Evolutionary conservation across 768 basidiomycete species (phyloP).

Genomic region (Mycena vitilis): DNA sequence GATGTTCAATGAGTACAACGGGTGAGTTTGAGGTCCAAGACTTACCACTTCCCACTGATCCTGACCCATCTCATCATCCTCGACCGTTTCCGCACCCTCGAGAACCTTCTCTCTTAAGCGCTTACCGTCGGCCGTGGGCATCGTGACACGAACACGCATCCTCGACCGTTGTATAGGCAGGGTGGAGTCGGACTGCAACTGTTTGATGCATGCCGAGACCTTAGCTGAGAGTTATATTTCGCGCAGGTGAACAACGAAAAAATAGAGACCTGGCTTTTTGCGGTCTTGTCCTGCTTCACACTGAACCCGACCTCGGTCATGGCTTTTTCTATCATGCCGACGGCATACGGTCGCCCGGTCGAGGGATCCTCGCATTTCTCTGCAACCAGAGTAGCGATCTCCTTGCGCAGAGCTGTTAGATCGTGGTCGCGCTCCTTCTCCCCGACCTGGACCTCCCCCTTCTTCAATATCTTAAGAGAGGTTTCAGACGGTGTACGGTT

Average conservation of each 20-base stretch:
- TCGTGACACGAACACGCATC: slow-evolving; percentile 89
- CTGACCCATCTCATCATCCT: slow-evolving; percentile 78
- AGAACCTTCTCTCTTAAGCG: slow-evolving; percentile 77
- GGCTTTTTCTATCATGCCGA: slow-evolving; percentile 97
- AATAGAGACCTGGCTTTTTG: slow-evolving; percentile 85
- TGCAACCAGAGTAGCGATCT: slow-evolving; percentile 94
- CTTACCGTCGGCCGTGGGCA: slow-evolving; percentile 76
- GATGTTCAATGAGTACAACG: slow-evolving; percentile 5
- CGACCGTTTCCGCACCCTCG: slow-evolving; percentile 83
- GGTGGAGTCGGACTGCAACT: slow-evolving; percentile 83
- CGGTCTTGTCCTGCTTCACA: slow-evolving; percentile 87
- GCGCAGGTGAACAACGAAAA: neutral
- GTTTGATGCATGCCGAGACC: slow-evolving; percentile 91
- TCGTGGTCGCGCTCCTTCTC: slow-evolving; percentile 98
- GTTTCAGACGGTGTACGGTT: slow-evolving; percentile 8
- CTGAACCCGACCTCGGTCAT: slow-evolving; percentile 97
- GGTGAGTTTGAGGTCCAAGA: neutral
- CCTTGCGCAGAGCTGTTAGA: slow-evolving; percentile 80
- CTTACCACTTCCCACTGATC: slow-evolving; percentile 91
- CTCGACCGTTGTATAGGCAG: slow-evolving; percentile 93
- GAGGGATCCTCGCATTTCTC: slow-evolving; percentile 96
- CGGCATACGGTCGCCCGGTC: slow-evolving; percentile 90
- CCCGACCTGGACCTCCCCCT: slow-evolving; percentile 96
- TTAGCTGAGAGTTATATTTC: slow-evolving; percentile 42
- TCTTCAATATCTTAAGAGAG: slow-evolving; percentile 81